A percentile compares a stretch with the other conserved stretches of the same genome.
These are phyloP conservation scores for Solanum hybrid DNA, from an alignment of 305 asterid genomes.

Conservation along the genomic window DNA sequence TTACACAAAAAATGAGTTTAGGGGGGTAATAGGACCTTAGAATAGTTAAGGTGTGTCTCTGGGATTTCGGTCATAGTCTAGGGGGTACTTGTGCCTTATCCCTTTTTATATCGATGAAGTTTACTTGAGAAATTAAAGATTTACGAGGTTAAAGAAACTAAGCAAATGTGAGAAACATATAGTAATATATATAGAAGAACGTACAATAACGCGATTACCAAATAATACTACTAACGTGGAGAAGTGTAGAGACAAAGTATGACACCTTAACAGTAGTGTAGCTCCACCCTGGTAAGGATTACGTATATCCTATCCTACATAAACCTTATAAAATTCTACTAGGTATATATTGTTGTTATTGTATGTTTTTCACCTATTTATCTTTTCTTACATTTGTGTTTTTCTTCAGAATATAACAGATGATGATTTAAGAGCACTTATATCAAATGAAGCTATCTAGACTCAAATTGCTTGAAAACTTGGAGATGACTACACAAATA, in stretches of 20 bases:
- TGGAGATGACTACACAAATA: constrained; percentile 26
- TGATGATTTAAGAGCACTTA: constrained; percentile 74
- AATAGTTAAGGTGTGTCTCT: neutral
- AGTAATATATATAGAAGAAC: neutral
- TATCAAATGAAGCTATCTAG: constrained; percentile 78
- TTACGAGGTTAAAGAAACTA: neutral
- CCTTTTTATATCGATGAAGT: neutral
- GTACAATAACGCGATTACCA: neutral
- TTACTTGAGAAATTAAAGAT: no score
- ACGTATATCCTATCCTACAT: neutral
- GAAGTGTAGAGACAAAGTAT: neutral
- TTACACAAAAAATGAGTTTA: no score
- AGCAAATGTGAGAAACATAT: neutral
- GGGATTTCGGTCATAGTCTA: neutral
- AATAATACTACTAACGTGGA: neutral
- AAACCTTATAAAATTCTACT: neutral
- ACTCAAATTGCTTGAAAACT: constrained; percentile 66
- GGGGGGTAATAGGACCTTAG: neutral
- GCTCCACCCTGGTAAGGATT: neutral
- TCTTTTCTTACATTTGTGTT: neutral
- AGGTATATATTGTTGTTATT: neutral
- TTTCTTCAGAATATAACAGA: constrained; percentile 45
- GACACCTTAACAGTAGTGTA: neutral
- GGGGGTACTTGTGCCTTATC: neutral
- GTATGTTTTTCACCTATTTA: neutral